phyloP scores from a whole-genome alignment of 768 basidiomycete genomes.

The Hypholoma sublateritium region DNA sequence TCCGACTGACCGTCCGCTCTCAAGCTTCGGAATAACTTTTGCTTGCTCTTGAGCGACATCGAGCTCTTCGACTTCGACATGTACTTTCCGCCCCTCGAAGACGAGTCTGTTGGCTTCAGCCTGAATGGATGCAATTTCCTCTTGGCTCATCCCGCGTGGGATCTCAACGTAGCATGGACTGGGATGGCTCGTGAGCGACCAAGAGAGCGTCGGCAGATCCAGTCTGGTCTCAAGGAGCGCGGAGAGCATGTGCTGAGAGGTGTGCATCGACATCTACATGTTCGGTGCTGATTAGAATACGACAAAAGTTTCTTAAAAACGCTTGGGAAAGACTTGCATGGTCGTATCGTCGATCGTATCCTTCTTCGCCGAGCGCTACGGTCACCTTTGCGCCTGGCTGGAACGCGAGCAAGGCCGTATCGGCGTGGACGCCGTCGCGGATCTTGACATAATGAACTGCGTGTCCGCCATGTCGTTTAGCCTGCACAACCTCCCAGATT shows the following conservation, averaged over 20 bases:
- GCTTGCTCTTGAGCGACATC: conserved; percentile 34
- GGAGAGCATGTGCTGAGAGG: conserved; percentile 80
- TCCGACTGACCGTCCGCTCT: conserved; percentile 51
- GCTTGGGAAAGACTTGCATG: conserved; percentile 47
- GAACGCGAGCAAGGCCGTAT: conserved; percentile 47
- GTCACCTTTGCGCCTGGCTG: conserved; percentile 49
- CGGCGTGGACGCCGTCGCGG: conserved; percentile 31
- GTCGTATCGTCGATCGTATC: conserved; percentile 67
- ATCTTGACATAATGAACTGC: conserved; percentile 72
- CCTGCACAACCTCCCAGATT: conserved; percentile 60
- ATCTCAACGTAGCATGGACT: conserved; percentile 77
- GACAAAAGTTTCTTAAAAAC: neutral
- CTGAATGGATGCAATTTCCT: conserved; percentile 65
- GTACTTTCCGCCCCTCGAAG: conserved; percentile 64
- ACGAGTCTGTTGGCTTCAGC: conserved; percentile 65
- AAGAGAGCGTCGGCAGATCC: conserved; percentile 70
- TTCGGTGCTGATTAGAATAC: neutral
- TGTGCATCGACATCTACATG: conserved; percentile 78
- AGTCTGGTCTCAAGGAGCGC: conserved; percentile 71
- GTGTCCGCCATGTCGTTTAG: conserved; percentile 67
- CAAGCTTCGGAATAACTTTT: conserved; percentile 30
- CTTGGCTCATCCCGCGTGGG: conserved; percentile 60
- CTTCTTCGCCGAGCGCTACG: conserved; percentile 56
- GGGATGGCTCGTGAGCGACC: conserved; percentile 75
- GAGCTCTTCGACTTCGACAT: conserved; percentile 76